Evolutionary conservation across 1,284 basidiomycete genomes (phyloP).

Genomic region (Microbotryum intermedium): DNA sequence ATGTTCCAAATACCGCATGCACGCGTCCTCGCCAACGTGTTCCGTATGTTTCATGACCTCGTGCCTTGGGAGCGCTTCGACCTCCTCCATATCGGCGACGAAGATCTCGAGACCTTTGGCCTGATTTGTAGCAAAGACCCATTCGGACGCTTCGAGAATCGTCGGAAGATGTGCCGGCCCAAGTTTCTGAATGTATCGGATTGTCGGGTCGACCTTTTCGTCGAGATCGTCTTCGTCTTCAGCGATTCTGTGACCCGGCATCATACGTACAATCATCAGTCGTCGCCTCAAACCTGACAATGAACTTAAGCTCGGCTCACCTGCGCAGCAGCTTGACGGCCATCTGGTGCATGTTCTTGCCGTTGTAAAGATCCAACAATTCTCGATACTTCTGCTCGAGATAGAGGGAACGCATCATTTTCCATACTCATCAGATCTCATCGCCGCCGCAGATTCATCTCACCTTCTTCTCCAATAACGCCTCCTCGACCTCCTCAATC

Average conservation of each 20-base stretch:
- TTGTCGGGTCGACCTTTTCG: slow-evolving; percentile 73
- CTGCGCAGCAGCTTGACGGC: slow-evolving; percentile 71
- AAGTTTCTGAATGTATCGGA: slow-evolving; percentile 83
- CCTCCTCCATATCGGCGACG: slow-evolving; percentile 72
- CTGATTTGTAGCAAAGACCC: slow-evolving; percentile 63
- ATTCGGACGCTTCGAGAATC: slow-evolving; percentile 68
- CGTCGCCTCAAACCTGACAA: not conserved
- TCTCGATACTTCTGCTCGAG: slow-evolving; percentile 73
- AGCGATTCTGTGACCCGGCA: slow-evolving; percentile 63
- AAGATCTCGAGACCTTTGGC: slow-evolving; percentile 55
- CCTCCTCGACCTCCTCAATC: slow-evolving; percentile 85
- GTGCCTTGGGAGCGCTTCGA: slow-evolving; percentile 64
- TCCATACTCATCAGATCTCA: no score
- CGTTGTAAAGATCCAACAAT: slow-evolving; percentile 82
- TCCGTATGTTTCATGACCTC: slow-evolving; percentile 63
- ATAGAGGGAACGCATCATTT: no score
- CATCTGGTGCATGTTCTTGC: slow-evolving; percentile 89
- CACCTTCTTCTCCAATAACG: slow-evolving; percentile 71
- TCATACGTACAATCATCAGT: no score
- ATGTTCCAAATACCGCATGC: slow-evolving; percentile 76
- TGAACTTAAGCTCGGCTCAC: slow-evolving; percentile 45
- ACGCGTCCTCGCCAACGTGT: slow-evolving; percentile 52
- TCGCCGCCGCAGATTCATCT: slow-evolving; percentile 21
- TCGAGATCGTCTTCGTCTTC: slow-evolving; percentile 66
- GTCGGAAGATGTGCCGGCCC: slow-evolving; percentile 68